Conservation (phyloP, 2,329 filamentous ascomycete species). For the Cercospora zeina region DNA sequence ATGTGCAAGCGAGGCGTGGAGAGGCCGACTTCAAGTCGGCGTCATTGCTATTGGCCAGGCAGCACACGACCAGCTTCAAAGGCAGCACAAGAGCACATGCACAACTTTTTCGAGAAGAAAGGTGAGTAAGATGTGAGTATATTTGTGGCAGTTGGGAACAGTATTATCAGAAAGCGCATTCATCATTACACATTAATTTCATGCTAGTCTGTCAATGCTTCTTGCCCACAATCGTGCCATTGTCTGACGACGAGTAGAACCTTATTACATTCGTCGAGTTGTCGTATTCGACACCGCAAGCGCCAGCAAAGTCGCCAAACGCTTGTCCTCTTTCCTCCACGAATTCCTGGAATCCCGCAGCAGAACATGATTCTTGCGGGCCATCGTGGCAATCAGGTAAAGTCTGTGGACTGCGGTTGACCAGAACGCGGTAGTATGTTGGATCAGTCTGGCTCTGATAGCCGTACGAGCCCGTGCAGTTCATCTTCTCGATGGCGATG, state of each 20-base stretch:
- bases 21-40: conserved; percentile 16
- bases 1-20: conserved; percentile 8
- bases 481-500: conserved; percentile 64
- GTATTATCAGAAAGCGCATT: background rate
- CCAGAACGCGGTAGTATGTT: conserved; percentile 53
- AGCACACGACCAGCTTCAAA: background rate
- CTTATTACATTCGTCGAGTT: conserved; percentile 47
- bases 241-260: conserved; percentile 32
- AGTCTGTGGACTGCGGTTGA: conserved; percentile 54
- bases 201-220: conserved; percentile 14
- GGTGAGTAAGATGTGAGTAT: background rate
- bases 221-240: conserved; percentile 31
- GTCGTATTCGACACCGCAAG: conserved; percentile 46
- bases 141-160: background rate
- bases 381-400: conserved; percentile 53
- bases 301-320: conserved; percentile 48
- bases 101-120: background rate
- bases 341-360: conserved; percentile 47
- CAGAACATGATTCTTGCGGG: conserved; percentile 54
- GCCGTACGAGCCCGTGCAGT: conserved; percentile 59
- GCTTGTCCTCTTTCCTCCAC: conserved; percentile 46
- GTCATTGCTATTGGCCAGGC: conserved; percentile 10
- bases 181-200: conserved; percentile 17
- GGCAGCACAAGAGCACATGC: background rate
- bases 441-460: conserved; percentile 47